A percentile compares a stretch with the other conserved stretches of the same genome.
phyloP scores from a whole-genome alignment of 2,329 filamentous ascomycete genomes.

The Trichoderma lentiforme region DNA sequence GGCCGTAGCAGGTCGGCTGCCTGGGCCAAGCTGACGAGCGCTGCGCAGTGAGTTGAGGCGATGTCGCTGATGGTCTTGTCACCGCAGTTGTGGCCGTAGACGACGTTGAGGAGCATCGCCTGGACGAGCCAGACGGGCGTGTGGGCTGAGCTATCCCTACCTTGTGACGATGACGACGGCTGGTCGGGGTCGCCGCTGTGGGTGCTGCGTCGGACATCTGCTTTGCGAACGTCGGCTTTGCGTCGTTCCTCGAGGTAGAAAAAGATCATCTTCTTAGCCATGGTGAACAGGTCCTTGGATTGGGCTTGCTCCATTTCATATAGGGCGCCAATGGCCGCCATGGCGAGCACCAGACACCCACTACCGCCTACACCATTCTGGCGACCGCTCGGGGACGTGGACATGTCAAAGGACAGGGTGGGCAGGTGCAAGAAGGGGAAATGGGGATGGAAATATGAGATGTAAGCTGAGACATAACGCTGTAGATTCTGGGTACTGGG shows the following conservation, averaged over 20 bases:
- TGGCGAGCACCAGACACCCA: slow-evolving; percentile 78
- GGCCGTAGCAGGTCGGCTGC: slow-evolving; percentile 68
- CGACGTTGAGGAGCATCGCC: slow-evolving; percentile 92
- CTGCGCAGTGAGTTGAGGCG: slow-evolving; percentile 86
- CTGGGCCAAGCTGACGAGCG: slow-evolving; percentile 84
- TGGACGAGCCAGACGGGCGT: slow-evolving; percentile 94
- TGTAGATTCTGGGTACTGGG: slow-evolving; percentile 84
- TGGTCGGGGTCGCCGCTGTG: slow-evolving; percentile 33
- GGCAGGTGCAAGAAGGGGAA: slow-evolving; percentile 91
- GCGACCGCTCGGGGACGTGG: slow-evolving; percentile 62
- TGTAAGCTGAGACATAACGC: slow-evolving; percentile 84
- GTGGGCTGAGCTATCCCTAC: slow-evolving; percentile 60
- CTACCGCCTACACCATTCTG: slow-evolving; percentile 67
- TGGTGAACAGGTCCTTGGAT: slow-evolving; percentile 84
- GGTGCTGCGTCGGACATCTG: slow-evolving; percentile 54
- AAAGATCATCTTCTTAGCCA: slow-evolving; percentile 93
- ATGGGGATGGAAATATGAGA: slow-evolving; percentile 90
- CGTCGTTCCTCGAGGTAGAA: slow-evolving; percentile 87
- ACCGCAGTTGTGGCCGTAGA: slow-evolving; percentile 92
- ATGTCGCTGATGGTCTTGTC: slow-evolving; percentile 90
- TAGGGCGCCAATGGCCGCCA: slow-evolving; percentile 75
- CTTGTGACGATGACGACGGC: slow-evolving; percentile 31
- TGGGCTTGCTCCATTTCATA: slow-evolving; percentile 81
- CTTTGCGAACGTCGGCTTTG: slow-evolving; percentile 73
- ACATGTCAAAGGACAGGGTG: slow-evolving; percentile 84